Evolutionary conservation across 2,329 filamentous ascomycete genomes (phyloP).

Genomic region (Botryotinia convoluta): DNA sequence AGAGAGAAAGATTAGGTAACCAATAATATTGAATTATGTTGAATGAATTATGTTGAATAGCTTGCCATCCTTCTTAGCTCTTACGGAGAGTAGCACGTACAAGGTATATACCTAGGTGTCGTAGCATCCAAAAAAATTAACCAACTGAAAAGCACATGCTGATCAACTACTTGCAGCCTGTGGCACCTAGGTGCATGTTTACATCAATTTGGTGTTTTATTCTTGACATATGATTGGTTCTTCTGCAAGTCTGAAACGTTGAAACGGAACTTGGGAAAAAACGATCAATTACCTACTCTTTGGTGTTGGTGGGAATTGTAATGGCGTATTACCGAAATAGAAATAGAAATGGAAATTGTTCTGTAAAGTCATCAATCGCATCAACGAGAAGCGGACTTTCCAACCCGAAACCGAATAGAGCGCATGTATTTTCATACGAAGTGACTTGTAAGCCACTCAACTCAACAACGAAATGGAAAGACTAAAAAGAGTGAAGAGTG

Average conservation of each 20-base stretch:
- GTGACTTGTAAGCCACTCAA: background rate
- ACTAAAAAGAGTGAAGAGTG: background rate
- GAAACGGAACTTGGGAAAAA: background rate
- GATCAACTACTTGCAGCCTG: background rate
- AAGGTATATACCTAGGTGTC: background rate
- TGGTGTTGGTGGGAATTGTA: slow-evolving; percentile 5
- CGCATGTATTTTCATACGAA: background rate
- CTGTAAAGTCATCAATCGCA: background rate
- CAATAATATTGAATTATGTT: background rate
- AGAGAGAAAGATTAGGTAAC: background rate
- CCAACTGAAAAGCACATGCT: slow-evolving; percentile 11
- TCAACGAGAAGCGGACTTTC: background rate
- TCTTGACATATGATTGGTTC: background rate
- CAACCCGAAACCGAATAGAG: background rate
- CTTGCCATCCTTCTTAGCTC: background rate
- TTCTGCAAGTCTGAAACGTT: slow-evolving; percentile 9
- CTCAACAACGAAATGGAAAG: background rate
- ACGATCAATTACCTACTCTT: background rate
- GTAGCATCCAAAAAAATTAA: background rate
- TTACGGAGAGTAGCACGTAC: background rate
- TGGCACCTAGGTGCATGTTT: background rate
- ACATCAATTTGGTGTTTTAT: background rate
- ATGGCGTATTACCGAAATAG: slow-evolving; percentile 3
- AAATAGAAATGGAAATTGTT: background rate
- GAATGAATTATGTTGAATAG: background rate